phyloP scores from a whole-genome alignment of 2,329 filamentous ascomycete genomes.

The Aureobasidium sp. region DNA sequence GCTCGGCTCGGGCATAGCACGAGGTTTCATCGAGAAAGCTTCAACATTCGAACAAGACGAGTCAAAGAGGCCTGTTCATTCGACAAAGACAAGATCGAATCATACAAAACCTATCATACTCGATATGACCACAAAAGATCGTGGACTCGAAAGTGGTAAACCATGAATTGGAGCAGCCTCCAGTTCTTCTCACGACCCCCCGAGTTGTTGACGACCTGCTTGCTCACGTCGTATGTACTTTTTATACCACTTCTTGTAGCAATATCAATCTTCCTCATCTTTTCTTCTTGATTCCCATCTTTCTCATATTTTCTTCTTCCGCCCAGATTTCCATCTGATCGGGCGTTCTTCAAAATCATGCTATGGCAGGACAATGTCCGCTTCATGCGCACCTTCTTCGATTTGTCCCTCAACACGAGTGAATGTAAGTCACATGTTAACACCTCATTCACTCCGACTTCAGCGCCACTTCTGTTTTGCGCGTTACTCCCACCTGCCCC shows the following conservation, averaged over 20 bases:
- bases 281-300: background rate
- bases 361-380: background rate
- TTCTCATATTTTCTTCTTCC: background rate
- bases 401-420: background rate
- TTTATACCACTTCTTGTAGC: conserved; percentile 14
- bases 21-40: background rate
- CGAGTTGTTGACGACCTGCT: background rate
- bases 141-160: background rate
- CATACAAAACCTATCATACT: background rate
- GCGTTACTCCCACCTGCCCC: background rate
- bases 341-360: background rate
- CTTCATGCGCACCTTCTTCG: background rate
- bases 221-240: conserved; percentile 6
- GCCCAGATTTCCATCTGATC: background rate
- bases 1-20: background rate
- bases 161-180: background rate
- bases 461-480: background rate
- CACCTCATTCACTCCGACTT: background rate
- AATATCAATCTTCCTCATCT: conserved; percentile 2
- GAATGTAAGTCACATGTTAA: background rate
- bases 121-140: background rate
- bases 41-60: background rate
- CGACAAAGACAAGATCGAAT: background rate
- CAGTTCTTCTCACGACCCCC: background rate
- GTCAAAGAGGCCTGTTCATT: background rate